Conservation (phyloP, 345 rosid genomes). For the Noccaea bulbosa region DNA sequence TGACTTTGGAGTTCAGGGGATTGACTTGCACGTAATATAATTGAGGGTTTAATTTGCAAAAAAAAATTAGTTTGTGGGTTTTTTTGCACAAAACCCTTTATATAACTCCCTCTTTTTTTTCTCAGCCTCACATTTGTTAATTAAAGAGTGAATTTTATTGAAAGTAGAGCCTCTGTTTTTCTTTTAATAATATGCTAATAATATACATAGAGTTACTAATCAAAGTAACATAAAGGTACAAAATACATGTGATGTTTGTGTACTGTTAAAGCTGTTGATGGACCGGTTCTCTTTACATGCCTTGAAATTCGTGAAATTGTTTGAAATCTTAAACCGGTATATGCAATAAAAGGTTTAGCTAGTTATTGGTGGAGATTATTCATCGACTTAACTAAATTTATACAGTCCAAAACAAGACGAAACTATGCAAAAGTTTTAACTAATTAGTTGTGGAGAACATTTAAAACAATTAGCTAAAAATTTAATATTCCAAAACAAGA, state of each 20-base stretch:
- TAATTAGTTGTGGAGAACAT: too few relatives aligned
- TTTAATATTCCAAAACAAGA: too few relatives aligned
- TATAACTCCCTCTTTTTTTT: neutral
- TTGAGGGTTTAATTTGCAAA: too few relatives aligned
- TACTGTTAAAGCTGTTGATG: slow-evolving; percentile 42
- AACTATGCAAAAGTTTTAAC: too few relatives aligned
- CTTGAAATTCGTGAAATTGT: slow-evolving; percentile 32
- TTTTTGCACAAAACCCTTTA: too few relatives aligned
- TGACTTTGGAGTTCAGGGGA: too few relatives aligned
- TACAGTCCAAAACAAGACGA: neutral
- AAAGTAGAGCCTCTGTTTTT: slow-evolving; percentile 34
- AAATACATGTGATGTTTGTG: slow-evolving; percentile 38
- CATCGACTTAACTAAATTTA: slow-evolving; percentile 1
- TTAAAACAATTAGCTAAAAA: too few relatives aligned
- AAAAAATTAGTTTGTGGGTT: too few relatives aligned
- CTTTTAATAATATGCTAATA: slow-evolving; percentile 39
- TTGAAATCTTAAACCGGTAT: slow-evolving; percentile 24
- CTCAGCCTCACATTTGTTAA: slow-evolving; percentile 31
- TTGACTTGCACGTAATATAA: too few relatives aligned
- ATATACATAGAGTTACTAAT: slow-evolving; percentile 39
- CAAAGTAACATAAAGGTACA: slow-evolving; percentile 37
- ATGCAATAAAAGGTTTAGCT: neutral
- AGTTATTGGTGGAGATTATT: slow-evolving; percentile 8
- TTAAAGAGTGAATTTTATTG: slow-evolving; percentile 26
- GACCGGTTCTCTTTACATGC: slow-evolving; percentile 36